Percentiles rank a stretch among this genome's conserved stretches.
These are phyloP conservation scores for Lentinula sp. DNA, from an alignment of 768 basidiomycete genomes.

Conservation along the genomic window DNA sequence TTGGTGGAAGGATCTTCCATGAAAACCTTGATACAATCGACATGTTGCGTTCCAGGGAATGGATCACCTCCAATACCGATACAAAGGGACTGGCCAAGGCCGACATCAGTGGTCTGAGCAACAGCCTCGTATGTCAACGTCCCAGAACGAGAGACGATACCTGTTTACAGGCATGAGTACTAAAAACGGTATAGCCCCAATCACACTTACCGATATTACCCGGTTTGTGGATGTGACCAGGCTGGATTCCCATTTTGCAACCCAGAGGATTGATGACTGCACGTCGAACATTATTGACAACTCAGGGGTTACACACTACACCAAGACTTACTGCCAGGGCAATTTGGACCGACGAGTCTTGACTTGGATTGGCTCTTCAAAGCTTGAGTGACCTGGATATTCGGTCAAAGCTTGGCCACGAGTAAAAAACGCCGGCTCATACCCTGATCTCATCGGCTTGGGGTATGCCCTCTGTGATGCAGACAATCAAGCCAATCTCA, in stretches of 20 bases:
- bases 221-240: slow-evolving; percentile 94
- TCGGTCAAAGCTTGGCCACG: not conserved
- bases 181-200: not conserved
- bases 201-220: slow-evolving; percentile 78
- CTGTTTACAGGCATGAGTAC: slow-evolving; percentile 27
- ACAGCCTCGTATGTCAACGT: slow-evolving; percentile 99
- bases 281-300: not conserved
- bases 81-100: slow-evolving; percentile 93
- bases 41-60: slow-evolving; percentile 92
- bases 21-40: slow-evolving; percentile 95
- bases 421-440: slow-evolving; percentile 14
- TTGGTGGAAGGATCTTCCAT: slow-evolving; percentile 91
- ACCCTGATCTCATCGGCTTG: slow-evolving; percentile 95
- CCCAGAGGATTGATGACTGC: slow-evolving; percentile 92
- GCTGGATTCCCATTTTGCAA: slow-evolving; percentile 99
- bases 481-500: slow-evolving; percentile 96
- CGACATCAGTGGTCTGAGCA: slow-evolving; percentile 92
- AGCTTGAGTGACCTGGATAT: slow-evolving; percentile 77
- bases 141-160: slow-evolving; percentile 92
- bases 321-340: slow-evolving; percentile 60
- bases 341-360: slow-evolving; percentile 96
- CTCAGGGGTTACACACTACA: not conserved
- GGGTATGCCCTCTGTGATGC: slow-evolving; percentile 98
- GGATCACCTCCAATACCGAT: slow-evolving; percentile 98
- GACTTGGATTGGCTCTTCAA: slow-evolving; percentile 91